phyloP scores from a whole-genome alignment of 148 eudicot species.

The Rhododendron kiyosumense region DNA sequence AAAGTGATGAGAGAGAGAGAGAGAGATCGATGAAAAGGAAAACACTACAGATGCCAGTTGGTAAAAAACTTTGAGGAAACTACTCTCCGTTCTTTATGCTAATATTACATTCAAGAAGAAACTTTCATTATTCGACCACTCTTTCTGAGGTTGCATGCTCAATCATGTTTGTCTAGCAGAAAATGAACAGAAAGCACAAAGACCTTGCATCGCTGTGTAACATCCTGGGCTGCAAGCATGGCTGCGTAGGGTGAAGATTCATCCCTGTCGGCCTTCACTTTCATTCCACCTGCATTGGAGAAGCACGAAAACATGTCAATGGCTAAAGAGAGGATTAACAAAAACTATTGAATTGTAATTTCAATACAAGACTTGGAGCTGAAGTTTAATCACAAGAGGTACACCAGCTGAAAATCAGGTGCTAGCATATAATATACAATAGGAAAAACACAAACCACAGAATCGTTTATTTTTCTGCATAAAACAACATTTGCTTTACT shows the following conservation, averaged over 20 bases:
- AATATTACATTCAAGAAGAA: background rate
- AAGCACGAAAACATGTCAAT: background rate
- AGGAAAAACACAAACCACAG: too few species aligned
- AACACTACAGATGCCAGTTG: too few species aligned
- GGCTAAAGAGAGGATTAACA: background rate
- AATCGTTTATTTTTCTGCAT: background rate
- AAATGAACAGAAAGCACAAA: background rate
- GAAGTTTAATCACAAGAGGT: background rate
- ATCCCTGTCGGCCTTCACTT: slow-evolving; percentile 15
- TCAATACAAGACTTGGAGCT: background rate
- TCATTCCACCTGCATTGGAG: slow-evolving; percentile 31
- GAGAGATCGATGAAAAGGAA: background rate
- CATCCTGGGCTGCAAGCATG: slow-evolving; percentile 59
- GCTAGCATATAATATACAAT: too few species aligned
- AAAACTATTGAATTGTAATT: background rate
- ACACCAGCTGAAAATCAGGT: background rate
- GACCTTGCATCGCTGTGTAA: slow-evolving; percentile 51
- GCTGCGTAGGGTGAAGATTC: slow-evolving; percentile 13
- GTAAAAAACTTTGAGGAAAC: background rate
- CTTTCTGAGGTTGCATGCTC: background rate
- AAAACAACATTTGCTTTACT: background rate
- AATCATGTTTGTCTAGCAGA: background rate
- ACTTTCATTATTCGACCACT: background rate
- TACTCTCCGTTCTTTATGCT: background rate
- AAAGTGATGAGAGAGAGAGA: background rate